These are phyloP conservation scores for Phaffia rhodozyma DNA, from an alignment of 1,284 basidiomycete genomes.

Conservation along the genomic window DNA sequence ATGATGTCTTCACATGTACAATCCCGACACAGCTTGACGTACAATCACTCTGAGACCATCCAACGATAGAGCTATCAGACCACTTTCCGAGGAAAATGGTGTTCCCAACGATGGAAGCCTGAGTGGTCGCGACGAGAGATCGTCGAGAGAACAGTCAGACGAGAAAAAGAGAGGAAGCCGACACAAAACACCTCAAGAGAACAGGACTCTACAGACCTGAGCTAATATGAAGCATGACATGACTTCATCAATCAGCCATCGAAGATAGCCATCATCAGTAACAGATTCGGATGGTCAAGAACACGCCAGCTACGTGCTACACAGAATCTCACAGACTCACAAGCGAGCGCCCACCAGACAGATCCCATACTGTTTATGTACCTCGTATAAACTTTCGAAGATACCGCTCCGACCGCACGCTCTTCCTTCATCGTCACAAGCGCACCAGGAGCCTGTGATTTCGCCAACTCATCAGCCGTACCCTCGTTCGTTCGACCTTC, in stretches of 20 bases:
- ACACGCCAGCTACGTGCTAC: too few relatives aligned
- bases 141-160: too few relatives aligned
- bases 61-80: conserved; percentile 23
- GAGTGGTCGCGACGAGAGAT: conserved; percentile 16
- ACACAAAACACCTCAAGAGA: conserved; percentile 4
- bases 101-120: conserved; percentile 25
- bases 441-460: not conserved
- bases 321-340: too few relatives aligned
- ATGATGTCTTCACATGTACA: not conserved
- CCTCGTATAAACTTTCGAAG: conserved; percentile 12
- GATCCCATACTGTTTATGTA: conserved; percentile 10
- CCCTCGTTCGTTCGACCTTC: not conserved
- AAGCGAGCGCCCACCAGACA: not conserved
- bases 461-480: not conserved
- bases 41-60: conserved; percentile 25
- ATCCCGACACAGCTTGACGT: conserved; percentile 16
- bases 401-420: conserved; percentile 18
- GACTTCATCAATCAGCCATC: not conserved
- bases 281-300: not conserved
- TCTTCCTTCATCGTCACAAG: conserved; percentile 21
- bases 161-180: too few relatives aligned
- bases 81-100: conserved; percentile 28
- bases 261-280: too few relatives aligned
- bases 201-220: not conserved
- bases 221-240: not conserved